phyloP scores from a whole-genome alignment of 306 rosid genomes.

The Hylodesmum podocarpum region DNA sequence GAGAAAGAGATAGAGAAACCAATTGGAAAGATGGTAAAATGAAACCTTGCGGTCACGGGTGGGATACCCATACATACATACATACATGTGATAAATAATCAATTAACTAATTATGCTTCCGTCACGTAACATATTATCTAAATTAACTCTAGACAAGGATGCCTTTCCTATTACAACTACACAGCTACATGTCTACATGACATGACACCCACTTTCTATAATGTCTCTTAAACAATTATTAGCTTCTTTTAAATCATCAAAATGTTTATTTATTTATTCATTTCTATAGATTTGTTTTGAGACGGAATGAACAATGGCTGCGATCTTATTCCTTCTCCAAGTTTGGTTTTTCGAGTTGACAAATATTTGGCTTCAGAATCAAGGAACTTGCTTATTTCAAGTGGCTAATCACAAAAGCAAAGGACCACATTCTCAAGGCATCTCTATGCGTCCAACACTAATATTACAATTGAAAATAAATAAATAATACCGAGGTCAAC shows the following conservation, averaged over 20 bases:
- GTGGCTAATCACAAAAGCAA: constrained; percentile 40
- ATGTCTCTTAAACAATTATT: too few species aligned
- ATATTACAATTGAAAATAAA: not conserved
- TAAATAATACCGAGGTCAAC: constrained; percentile 45
- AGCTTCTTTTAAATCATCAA: too few species aligned
- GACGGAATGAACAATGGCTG: not conserved
- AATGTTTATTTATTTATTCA: too few species aligned
- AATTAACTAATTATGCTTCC: not conserved
- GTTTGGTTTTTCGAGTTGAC: constrained; percentile 40
- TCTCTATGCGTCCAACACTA: constrained; percentile 35
- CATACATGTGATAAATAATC: not conserved
- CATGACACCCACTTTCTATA: not conserved
- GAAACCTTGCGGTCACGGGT: too few species aligned
- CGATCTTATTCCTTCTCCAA: constrained; percentile 1
- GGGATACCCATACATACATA: too few species aligned
- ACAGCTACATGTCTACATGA: too few species aligned
- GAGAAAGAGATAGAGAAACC: not conserved
- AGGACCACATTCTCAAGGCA: constrained; percentile 34
- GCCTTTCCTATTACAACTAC: not conserved
- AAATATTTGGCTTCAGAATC: constrained; percentile 46
- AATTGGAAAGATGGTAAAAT: too few species aligned
- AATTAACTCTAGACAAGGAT: not conserved
- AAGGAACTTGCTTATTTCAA: constrained; percentile 49
- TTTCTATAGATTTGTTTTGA: not conserved
- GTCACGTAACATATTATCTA: constrained; percentile 17